Conservation (phyloP, 2,329 filamentous ascomycete species). For the Sporothrix brasiliensis region DNA sequence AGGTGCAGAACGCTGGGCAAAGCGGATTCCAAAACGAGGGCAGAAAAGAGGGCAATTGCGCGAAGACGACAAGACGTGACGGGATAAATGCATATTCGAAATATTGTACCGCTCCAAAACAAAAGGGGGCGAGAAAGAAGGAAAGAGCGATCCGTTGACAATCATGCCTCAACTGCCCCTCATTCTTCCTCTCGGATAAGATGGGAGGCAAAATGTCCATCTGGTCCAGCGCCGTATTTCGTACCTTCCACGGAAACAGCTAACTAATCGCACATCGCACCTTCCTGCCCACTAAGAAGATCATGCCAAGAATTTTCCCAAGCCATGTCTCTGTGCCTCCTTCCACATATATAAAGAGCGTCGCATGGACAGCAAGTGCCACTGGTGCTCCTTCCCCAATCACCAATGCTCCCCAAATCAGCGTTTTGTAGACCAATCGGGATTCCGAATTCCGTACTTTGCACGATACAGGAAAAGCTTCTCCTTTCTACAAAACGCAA, state of each 20-base stretch:
- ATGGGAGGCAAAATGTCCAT: slow-evolving; percentile 8
- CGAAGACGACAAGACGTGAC: background rate
- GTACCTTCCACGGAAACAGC: background rate
- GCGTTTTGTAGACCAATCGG: background rate
- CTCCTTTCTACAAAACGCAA: background rate
- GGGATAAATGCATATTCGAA: background rate
- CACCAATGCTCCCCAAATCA: background rate
- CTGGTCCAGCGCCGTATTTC: slow-evolving; percentile 1
- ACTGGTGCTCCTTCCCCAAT: background rate
- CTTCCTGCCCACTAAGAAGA: background rate
- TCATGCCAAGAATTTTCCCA: background rate
- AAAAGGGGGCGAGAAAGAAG: background rate
- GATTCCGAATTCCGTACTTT: background rate
- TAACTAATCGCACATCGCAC: background rate
- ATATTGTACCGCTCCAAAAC: background rate
- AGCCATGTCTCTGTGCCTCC: background rate
- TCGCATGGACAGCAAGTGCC: background rate
- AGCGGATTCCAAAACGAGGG: slow-evolving; percentile 9
- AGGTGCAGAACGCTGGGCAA: background rate
- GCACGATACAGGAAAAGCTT: background rate
- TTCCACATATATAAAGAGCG: background rate
- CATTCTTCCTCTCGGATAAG: slow-evolving; percentile 8
- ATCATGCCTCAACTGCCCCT: background rate
- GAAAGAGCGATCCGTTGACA: slow-evolving; percentile 5
- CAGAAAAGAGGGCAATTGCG: slow-evolving; percentile 1